phyloP scores from a whole-genome alignment of 352 stramenopile genomes.

The Phytophthora agathidicida region DNA sequence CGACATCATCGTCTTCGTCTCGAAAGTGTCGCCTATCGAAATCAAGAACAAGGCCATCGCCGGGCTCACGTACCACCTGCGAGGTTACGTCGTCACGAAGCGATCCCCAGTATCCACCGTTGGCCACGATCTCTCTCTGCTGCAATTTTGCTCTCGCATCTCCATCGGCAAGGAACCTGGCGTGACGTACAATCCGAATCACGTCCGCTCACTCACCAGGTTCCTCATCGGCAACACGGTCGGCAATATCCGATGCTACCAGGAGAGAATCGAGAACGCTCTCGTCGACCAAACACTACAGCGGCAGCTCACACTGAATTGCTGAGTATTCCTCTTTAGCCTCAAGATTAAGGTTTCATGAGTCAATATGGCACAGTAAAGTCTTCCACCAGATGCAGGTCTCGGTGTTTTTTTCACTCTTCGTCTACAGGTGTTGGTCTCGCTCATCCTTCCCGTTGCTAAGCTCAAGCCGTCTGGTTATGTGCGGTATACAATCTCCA shows the following conservation, averaged over 20 bases:
- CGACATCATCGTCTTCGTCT: constrained; percentile 20
- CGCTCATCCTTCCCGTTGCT: no score
- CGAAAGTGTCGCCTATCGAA: constrained; percentile 9
- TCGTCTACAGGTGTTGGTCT: neutral
- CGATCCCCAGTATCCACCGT: constrained; percentile 25
- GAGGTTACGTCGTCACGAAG: constrained; percentile 46
- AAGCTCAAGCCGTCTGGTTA: no score
- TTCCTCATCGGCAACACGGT: constrained; percentile 47
- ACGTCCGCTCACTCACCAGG: constrained; percentile 42
- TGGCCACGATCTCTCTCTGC: constrained; percentile 36
- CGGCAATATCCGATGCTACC: constrained; percentile 42
- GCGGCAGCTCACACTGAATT: neutral
- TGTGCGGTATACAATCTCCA: constrained; percentile 15
- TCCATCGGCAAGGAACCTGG: constrained; percentile 49
- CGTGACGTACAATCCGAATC: constrained; percentile 15
- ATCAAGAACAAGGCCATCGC: constrained; percentile 26
- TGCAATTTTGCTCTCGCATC: constrained; percentile 56
- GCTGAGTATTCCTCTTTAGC: neutral
- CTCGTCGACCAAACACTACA: constrained; percentile 25
- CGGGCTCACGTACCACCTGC: constrained; percentile 22
- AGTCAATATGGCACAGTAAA: no score
- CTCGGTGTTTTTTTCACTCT: neutral
- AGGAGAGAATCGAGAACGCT: constrained; percentile 54
- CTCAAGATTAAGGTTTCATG: no score
- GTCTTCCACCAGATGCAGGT: no score